phyloP scores from a whole-genome alignment of 768 basidiomycete genomes.

The Cystobasidium tubakii region DNA sequence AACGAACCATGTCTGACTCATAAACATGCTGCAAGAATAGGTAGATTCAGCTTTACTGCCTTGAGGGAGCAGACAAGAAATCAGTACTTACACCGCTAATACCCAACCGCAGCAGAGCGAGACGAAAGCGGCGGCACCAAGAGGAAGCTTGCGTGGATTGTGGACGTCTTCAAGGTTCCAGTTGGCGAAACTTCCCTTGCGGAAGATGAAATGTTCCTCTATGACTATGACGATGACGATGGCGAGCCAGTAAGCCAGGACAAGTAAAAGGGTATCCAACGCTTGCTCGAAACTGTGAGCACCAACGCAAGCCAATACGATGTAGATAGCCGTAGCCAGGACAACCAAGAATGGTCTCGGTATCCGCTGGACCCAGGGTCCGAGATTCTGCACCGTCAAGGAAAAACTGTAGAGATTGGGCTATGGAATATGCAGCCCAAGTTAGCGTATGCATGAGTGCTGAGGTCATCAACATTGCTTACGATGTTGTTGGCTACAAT shows the following conservation, averaged over 20 bases:
- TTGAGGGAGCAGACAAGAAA: no score
- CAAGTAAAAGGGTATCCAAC: constrained; percentile 50
- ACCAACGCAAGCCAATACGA: constrained; percentile 49
- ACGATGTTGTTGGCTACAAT: constrained; percentile 51
- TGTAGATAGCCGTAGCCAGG: constrained; percentile 49
- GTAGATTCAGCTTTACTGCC: no score
- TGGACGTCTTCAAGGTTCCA: constrained; percentile 52
- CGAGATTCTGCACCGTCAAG: constrained; percentile 54
- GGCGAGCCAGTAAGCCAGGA: constrained; percentile 54
- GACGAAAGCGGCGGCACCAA: constrained; percentile 51
- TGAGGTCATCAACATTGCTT: constrained; percentile 15
- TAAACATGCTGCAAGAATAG: no score
- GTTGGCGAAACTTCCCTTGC: constrained; percentile 47
- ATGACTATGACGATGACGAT: constrained; percentile 54
- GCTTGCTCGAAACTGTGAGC: constrained; percentile 53
- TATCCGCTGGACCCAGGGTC: constrained; percentile 52
- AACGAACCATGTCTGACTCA: constrained; percentile 43
- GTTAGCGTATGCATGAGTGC: no score
- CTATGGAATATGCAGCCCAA: not conserved
- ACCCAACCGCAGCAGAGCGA: constrained; percentile 50
- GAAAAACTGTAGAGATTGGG: constrained; percentile 50
- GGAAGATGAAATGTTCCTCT: constrained; percentile 57
- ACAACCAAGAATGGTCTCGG: constrained; percentile 50
- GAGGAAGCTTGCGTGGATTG: constrained; percentile 49
- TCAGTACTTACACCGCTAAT: no score